Evolutionary conservation across 345 rosid species (phyloP).

Genomic region (Rhodamnia argentea): DNA sequence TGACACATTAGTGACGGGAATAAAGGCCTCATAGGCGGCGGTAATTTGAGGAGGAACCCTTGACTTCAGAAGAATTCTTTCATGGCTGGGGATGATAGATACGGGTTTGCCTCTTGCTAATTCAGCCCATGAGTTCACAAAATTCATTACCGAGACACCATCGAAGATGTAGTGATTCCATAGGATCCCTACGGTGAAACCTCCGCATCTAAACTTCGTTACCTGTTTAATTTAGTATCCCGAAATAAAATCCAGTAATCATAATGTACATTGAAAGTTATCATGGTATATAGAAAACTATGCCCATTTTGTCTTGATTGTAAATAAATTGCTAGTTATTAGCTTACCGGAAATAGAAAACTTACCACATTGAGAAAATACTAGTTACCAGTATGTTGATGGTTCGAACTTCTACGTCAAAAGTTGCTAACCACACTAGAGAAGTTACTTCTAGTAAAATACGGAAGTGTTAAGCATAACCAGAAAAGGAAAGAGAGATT

Average conservation of each 20-base stretch:
- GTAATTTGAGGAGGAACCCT: not conserved
- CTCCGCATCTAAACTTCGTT: slow-evolving; percentile 47
- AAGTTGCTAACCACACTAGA: not conserved
- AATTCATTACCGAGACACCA: slow-evolving; percentile 43
- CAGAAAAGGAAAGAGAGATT: not conserved
- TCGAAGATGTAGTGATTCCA: slow-evolving; percentile 41
- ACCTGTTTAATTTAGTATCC: slow-evolving; percentile 6
- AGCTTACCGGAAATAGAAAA: not conserved
- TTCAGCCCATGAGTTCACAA: slow-evolving; percentile 34
- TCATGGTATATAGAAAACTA: too few relatives aligned
- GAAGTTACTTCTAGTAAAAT: not conserved
- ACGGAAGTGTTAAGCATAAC: slow-evolving; percentile 9
- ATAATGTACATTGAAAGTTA: too few relatives aligned
- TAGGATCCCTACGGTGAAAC: slow-evolving; percentile 41
- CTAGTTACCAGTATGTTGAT: not conserved
- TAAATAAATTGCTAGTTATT: not conserved
- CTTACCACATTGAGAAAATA: not conserved
- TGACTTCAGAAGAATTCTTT: not conserved
- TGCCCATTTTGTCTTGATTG: not conserved
- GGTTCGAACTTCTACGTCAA: not conserved
- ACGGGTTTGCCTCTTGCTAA: slow-evolving; percentile 5
- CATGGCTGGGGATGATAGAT: not conserved
- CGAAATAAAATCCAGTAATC: too few relatives aligned
- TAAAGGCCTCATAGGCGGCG: not conserved
- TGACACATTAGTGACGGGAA: not conserved